Percentiles rank a stretch among this genome's conserved stretches.
Evolutionary conservation across 768 basidiomycete genomes (phyloP).

Genomic region (Suillus variegatus): DNA sequence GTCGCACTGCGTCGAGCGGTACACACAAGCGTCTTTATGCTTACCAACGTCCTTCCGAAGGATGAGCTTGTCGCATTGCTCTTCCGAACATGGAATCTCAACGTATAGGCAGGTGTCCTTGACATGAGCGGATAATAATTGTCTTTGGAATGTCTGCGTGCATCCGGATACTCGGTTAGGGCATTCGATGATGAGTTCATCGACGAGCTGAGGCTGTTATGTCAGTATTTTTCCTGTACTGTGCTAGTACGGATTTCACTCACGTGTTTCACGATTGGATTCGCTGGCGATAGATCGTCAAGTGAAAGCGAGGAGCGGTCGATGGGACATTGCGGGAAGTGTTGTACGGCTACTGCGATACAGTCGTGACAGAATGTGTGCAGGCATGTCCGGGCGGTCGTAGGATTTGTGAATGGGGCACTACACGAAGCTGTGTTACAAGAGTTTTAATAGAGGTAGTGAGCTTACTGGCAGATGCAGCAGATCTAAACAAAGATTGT

Average conservation of each 20-base stretch:
- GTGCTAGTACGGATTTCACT: slow-evolving; percentile 14
- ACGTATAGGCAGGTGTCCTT: slow-evolving; percentile 60
- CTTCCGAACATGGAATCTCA: slow-evolving; percentile 51
- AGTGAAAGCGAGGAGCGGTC: slow-evolving; percentile 68
- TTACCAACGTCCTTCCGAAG: slow-evolving; percentile 48
- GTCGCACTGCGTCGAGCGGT: slow-evolving; percentile 40
- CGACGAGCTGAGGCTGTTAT: slow-evolving; percentile 60
- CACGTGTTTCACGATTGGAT: slow-evolving; percentile 69
- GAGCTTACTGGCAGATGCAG: slow-evolving; percentile 1
- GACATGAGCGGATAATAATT: slow-evolving; percentile 63
- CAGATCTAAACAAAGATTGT: neutral
- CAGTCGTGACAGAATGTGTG: slow-evolving; percentile 87
- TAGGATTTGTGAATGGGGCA: slow-evolving; percentile 75
- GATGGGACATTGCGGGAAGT: slow-evolving; percentile 82
- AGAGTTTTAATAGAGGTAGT: neutral
- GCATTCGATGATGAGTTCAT: slow-evolving; percentile 79
- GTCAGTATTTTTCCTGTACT: slow-evolving; percentile 12
- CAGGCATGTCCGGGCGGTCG: slow-evolving; percentile 70
- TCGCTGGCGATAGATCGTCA: slow-evolving; percentile 66
- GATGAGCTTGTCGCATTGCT: slow-evolving; percentile 44
- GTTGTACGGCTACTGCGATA: slow-evolving; percentile 65
- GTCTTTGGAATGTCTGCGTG: slow-evolving; percentile 62
- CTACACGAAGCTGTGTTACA: slow-evolving; percentile 33
- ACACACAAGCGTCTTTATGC: slow-evolving; percentile 40
- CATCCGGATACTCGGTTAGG: slow-evolving; percentile 63